Base-by-base conservation (phyloP, 371 early-diverging fungal genomes). In the Massospora cicadina region DNA sequence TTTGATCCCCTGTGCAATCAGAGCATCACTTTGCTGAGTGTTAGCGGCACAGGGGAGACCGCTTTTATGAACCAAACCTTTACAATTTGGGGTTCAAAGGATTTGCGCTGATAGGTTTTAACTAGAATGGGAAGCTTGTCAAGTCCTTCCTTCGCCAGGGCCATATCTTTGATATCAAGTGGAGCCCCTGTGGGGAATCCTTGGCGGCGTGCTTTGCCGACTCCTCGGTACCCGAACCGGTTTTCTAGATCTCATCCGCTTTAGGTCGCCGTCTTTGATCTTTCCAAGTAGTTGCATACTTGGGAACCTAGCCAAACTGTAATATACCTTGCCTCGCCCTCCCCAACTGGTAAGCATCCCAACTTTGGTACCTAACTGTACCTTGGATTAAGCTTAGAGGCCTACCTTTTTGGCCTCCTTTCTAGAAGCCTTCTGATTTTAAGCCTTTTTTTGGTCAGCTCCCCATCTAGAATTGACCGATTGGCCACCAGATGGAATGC, bases 131-230 rank as follows among this genome's bases (percentile, higher is more conserved):
- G 3, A 68, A 78, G 2, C 64, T 87, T 54, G 76, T 79, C 65
- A 85, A 82, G 66, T 80, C 86, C 0, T 84, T 76, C 68, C 74
- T 76, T 54, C 82, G 84, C 28, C 80, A 82, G 67, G 87, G 84
- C 29, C 87, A 83, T 7, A 83, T 88, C 17, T 88, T 86, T 69
- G 88, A 88, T 68, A 82, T 88, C 0, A 80, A 82, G 65, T 89
- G 83, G 74, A 86, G 79, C 67, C 79, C 77, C 69, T 76, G 74
- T 54, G 82, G 81, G 10, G 74, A 78, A 58, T 68, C 65, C 21
- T 58, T 73, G 13, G 71, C 71, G 29, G 74, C 71, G 2, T 73
- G 74, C 64, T 71, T 73, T 32, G 70, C 74, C 3, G 70, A 73
- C 58, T 69, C 68, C 30, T 70, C 71, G 64, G 74, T 73, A 73